These are phyloP conservation scores for Syzygium aqueum DNA, from an alignment of 345 rosid genomes.

Conservation along the genomic window DNA sequence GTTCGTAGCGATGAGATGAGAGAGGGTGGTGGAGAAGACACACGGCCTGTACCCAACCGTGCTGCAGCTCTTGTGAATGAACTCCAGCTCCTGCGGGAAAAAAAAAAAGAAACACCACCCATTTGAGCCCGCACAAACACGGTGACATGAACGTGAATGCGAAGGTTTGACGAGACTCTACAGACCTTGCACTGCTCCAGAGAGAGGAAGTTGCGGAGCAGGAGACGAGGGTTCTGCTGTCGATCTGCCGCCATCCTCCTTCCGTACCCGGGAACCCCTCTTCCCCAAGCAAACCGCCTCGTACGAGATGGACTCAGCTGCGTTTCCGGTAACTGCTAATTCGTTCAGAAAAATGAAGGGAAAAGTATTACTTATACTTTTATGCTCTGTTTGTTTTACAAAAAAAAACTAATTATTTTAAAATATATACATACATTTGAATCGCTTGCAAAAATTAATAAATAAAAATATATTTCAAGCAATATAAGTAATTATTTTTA, in stretches of 20 bases:
- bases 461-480: no score
- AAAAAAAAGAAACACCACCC: not conserved
- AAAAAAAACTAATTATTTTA: no score
- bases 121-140: not conserved
- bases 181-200: not conserved
- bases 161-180: not conserved
- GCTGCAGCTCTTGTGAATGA: conserved; percentile 76
- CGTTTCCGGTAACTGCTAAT: not conserved
- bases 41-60: conserved; percentile 80
- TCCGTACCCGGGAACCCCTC: not conserved
- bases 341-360: not conserved
- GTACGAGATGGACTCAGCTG: not conserved
- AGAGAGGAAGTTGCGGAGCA: not conserved
- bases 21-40: conserved; percentile 88
- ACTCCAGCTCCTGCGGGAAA: conserved; percentile 52
- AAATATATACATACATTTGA: no score
- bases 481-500: no score
- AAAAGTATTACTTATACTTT: no score
- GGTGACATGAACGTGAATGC: not conserved
- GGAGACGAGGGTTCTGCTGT: not conserved
- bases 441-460: no score
- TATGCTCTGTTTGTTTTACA: no score
- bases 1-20: conserved; percentile 81
- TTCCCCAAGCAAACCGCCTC: not conserved
- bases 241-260: not conserved